Conservation (phyloP, 495 filamentous ascomycete species). For the Hamigera avellanea region DNA sequence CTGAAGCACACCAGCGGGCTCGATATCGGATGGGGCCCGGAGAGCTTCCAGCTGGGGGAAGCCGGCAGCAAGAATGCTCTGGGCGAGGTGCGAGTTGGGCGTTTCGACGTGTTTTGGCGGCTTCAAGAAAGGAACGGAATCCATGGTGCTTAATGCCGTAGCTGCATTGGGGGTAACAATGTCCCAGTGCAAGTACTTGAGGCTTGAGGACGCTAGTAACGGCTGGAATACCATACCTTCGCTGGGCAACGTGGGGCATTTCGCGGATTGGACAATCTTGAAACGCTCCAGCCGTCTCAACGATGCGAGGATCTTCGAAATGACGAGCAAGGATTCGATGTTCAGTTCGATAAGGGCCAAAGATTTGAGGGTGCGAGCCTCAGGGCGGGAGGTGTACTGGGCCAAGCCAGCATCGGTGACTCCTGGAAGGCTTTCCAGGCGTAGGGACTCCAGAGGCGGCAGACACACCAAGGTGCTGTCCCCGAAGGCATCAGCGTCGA, state of each 20-base stretch:
- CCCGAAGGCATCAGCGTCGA: conserved; percentile 62
- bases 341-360: conserved; percentile 57
- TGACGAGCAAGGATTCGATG: conserved; percentile 51
- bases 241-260: conserved; percentile 44
- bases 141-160: conserved; percentile 28
- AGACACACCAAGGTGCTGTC: conserved; percentile 58
- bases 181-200: conserved; percentile 75
- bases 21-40: conserved; percentile 62
- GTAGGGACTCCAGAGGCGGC: conserved; percentile 60
- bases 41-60: conserved; percentile 61
- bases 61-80: conserved; percentile 53
- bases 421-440: conserved; percentile 65
- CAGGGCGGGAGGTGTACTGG: conserved; percentile 50
- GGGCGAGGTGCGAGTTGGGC: conserved; percentile 62
- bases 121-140: conserved; percentile 27
- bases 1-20: conserved; percentile 56
- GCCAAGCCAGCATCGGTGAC: conserved; percentile 68
- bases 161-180: conserved; percentile 41
- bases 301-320: conserved; percentile 66
- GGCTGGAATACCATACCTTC: conserved; percentile 54
- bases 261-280: conserved; percentile 53
- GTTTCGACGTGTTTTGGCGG: conserved; percentile 24
- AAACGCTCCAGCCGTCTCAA: conserved; percentile 53
- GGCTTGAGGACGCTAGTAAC: conserved; percentile 53
- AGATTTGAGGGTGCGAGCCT: conserved; percentile 43